Conservation (phyloP, 768 basidiomycete genomes). For the Flagelloscypha sp. region DNA sequence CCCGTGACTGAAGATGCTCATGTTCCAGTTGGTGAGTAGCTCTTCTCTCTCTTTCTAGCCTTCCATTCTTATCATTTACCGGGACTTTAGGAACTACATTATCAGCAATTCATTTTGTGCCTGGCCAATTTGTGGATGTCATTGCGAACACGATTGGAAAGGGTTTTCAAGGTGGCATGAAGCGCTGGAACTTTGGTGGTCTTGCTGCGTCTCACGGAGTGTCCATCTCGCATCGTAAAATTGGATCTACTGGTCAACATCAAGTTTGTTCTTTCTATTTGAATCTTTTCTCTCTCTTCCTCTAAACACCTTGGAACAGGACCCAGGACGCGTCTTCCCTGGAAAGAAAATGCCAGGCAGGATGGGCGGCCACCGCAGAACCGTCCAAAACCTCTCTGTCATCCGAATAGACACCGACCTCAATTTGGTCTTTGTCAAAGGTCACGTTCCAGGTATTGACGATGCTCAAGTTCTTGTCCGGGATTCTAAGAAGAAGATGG, state of each 20-base stretch:
- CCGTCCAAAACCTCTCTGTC: slow-evolving; percentile 82
- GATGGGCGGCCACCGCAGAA: slow-evolving; percentile 77
- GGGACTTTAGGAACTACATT: slow-evolving; percentile 83
- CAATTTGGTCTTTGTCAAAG: slow-evolving; percentile 85
- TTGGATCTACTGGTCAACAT: slow-evolving; percentile 90
- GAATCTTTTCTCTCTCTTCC: slow-evolving; percentile 1
- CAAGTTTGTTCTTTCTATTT: slow-evolving; percentile 48
- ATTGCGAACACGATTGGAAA: slow-evolving; percentile 93
- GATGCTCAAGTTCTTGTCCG: slow-evolving; percentile 78
- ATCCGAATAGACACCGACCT: slow-evolving; percentile 80
- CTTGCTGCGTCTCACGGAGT: slow-evolving; percentile 92
- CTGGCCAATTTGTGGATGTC: slow-evolving; percentile 93
- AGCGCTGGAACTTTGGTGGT: slow-evolving; percentile 90
- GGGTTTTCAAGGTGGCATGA: slow-evolving; percentile 97
- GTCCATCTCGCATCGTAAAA: slow-evolving; percentile 86
- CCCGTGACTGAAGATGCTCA: slow-evolving; percentile 83
- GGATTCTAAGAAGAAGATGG: slow-evolving; percentile 86
- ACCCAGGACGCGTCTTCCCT: slow-evolving; percentile 92
- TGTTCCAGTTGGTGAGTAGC: slow-evolving; percentile 70
- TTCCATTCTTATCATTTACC: background rate
- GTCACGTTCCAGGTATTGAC: slow-evolving; percentile 86
- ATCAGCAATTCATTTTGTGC: slow-evolving; percentile 91
- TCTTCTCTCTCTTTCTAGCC: slow-evolving; percentile 1
- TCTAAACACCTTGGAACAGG: slow-evolving; percentile 37
- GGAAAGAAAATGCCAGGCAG: slow-evolving; percentile 98